A percentile compares a stretch with the other conserved stretches of the same genome.
phyloP scores from a whole-genome alignment of 1,139 yeast species.

The Pichia norvegensis region DNA sequence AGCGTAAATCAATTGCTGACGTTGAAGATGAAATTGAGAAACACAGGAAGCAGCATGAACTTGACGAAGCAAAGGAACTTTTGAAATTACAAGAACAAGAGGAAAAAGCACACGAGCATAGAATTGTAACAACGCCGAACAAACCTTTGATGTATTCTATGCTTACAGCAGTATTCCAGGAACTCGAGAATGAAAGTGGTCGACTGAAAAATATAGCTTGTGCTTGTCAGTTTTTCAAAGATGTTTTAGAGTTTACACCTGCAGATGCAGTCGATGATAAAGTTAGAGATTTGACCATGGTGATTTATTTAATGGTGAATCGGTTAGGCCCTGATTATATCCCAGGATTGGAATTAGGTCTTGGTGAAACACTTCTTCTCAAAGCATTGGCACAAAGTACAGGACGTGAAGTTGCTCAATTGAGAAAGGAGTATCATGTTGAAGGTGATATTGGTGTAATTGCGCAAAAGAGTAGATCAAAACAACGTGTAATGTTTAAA shows the following conservation, averaged over 20 bases:
- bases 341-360: slow-evolving; percentile 75
- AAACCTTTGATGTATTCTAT: slow-evolving; percentile 52
- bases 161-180: slow-evolving; percentile 62
- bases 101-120: slow-evolving; percentile 1
- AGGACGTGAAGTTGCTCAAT: slow-evolving; percentile 65
- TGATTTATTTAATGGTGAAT: slow-evolving; percentile 79
- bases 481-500: slow-evolving; percentile 89
- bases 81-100: slow-evolving; percentile 9
- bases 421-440: slow-evolving; percentile 67
- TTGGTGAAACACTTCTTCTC: slow-evolving; percentile 81
- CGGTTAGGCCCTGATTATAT: slow-evolving; percentile 93
- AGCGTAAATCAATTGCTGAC: slow-evolving; percentile 4
- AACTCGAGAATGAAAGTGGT: slow-evolving; percentile 70
- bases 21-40: slow-evolving; percentile 15
- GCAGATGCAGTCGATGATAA: slow-evolving; percentile 25
- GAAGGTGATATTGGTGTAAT: slow-evolving; percentile 88
- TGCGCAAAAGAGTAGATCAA: slow-evolving; percentile 75
- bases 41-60: slow-evolving; percentile 17
- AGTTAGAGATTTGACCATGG: slow-evolving; percentile 50
- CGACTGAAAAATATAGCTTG: slow-evolving; percentile 71
- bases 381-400: slow-evolving; percentile 89
- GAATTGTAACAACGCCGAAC: slow-evolving; percentile 11
- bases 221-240: slow-evolving; percentile 62
- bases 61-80: slow-evolving; percentile 22
- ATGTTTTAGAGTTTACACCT: slow-evolving; percentile 41